Percentiles rank a stretch among this genome's conserved stretches.
Conservation (phyloP, 2,329 filamentous ascomycete genomes). For the Fusarium xylarioides region DNA sequence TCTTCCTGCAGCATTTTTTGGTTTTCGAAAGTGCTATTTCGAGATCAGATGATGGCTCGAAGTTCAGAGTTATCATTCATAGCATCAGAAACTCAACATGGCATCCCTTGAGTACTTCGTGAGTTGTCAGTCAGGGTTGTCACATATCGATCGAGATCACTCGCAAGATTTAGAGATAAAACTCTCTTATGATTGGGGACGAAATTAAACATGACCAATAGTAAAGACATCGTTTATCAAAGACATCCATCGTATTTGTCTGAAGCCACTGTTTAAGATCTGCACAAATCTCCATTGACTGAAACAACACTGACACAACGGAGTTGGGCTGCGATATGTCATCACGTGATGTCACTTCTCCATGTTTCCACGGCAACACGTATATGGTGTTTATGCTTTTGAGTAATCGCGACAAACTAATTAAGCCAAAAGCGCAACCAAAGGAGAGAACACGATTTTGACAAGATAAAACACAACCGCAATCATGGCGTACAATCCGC, state of each 20-base stretch:
- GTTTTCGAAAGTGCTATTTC: not conserved
- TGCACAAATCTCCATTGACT: not conserved
- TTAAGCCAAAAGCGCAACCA: slow-evolving; percentile 5
- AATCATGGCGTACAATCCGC: slow-evolving; percentile 66
- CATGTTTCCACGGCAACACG: slow-evolving; percentile 42
- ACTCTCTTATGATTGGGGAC: not conserved
- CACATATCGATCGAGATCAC: not conserved
- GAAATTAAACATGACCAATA: not conserved
- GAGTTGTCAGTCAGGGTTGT: not conserved
- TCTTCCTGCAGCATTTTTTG: not conserved
- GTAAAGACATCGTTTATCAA: not conserved
- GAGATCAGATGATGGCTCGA: not conserved
- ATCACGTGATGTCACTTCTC: slow-evolving; percentile 27
- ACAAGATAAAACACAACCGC: not conserved
- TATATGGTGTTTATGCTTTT: slow-evolving; percentile 33
- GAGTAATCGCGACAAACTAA: slow-evolving; percentile 17
- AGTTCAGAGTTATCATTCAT: not conserved
- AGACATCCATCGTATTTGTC: not conserved
- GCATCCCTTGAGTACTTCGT: not conserved
- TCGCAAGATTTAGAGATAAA: not conserved
- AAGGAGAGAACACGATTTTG: not conserved
- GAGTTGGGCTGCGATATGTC: not conserved
- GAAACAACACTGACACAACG: slow-evolving; percentile 10
- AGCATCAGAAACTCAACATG: not conserved
- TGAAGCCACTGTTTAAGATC: slow-evolving; percentile 24